Evolutionary conservation across 208 protist genomes (phyloP).

Genomic region (Wallacemonas sp.): DNA sequence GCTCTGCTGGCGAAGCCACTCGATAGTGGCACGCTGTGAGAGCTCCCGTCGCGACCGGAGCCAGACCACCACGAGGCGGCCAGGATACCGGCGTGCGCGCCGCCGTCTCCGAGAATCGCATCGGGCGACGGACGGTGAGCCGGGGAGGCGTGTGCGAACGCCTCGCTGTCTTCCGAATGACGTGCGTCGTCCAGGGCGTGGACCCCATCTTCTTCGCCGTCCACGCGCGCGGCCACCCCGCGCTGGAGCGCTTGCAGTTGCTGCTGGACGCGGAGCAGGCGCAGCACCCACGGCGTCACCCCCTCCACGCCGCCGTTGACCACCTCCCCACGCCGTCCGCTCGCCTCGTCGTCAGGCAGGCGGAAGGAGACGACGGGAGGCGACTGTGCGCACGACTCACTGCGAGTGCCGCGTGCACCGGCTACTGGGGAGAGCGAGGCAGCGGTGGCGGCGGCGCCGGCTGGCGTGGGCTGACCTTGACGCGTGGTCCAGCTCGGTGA

Average conservation of each 20-base stretch:
- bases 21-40: neutral
- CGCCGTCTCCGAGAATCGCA: neutral
- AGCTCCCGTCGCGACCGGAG: neutral
- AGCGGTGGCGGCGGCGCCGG: too few relatives aligned
- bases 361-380: neutral
- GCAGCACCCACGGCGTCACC: neutral
- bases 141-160: neutral
- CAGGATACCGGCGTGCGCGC: neutral
- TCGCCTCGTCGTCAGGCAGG: neutral
- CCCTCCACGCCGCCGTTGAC: too few relatives aligned
- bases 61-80: constrained; percentile 2
- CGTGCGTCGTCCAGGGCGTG: neutral
- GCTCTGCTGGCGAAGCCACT: neutral
- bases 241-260: neutral
- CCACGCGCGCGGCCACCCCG: neutral
- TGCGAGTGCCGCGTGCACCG: too few relatives aligned
- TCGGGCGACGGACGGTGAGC: neutral
- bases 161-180: neutral
- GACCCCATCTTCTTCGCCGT: neutral
- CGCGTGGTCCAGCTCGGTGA: neutral
- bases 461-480: neutral
- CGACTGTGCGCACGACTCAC: neutral
- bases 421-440: too few relatives aligned
- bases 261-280: constrained; percentile 3
- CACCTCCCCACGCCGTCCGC: neutral